Evolutionary conservation across 1,284 basidiomycete genomes (phyloP), one percentile per base, ranked within the genome.

Genomic region (Tilletia caries): DNA sequence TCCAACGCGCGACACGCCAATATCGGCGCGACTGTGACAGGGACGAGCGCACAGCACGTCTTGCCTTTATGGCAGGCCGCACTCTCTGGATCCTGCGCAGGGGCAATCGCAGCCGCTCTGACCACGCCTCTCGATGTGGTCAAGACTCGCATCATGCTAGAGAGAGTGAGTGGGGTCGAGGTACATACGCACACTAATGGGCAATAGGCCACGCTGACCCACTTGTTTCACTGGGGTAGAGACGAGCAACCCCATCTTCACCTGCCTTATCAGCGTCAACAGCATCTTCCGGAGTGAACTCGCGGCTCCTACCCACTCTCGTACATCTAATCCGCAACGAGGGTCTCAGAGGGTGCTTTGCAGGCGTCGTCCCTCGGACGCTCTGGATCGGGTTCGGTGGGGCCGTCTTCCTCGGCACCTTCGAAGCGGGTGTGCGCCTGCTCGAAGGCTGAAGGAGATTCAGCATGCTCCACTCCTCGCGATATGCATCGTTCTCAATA

Each of bases 101-200:
- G 96, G 15, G 93, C 91, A 0, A 86, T 92, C 20, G 93, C 95
- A 2, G 95, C 95, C 0, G 91, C 91, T 0, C 78, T 91, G 48
- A 98, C 96, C 0, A 98, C 96, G 0, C 96, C 96, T 0, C 86
- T 98, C 23, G 96, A 99, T 79, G 96, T 98, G 2, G 88, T 97
- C 70, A 98, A 98, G 84, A 99, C 95, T 1, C 88, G 96, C 18
- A 92, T 98, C 66, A 99, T 99, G 96, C 87, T 98, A 13, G 92
- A 96, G 79, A 86, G 72, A 27, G 67, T 70, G 48, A 64, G 69
- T 68, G 27, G 25, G n/a, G 15, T 2, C 37, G 8, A 15, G 37
- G 37, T 41, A 10, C 37, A 10, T 41, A 41, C 37, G 10, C 15
- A 10, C 15, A 10, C 37, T 41, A 41, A 15, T 15, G 10, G 10